These are phyloP conservation scores for Fusarium virguliforme DNA, from an alignment of 2,329 filamentous ascomycete species.

Conservation along the genomic window DNA sequence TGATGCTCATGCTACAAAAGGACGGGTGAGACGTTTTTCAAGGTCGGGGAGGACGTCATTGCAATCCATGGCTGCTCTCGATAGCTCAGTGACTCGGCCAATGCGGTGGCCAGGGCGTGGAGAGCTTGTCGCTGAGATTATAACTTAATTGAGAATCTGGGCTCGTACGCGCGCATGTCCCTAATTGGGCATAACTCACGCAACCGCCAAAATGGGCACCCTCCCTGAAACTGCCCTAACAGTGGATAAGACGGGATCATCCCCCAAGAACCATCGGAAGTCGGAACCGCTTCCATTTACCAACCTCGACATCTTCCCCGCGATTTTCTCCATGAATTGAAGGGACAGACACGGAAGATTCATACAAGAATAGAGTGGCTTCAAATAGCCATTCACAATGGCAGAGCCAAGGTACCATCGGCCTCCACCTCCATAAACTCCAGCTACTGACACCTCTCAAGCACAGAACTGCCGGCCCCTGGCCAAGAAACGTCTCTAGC, in stretches of 20 bases:
- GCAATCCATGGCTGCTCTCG: neutral
- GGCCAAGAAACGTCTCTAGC: neutral
- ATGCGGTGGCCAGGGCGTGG: neutral
- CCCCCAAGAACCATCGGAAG: slow-evolving; percentile 17
- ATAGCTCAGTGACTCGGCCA: neutral
- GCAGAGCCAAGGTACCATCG: slow-evolving; percentile 9
- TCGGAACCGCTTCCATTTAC: neutral
- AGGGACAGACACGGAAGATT: neutral
- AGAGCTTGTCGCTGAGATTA: neutral
- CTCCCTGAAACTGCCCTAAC: slow-evolving; percentile 12
- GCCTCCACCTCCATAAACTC: neutral
- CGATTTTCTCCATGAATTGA: neutral
- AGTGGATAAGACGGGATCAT: slow-evolving; percentile 17
- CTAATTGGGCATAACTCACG: slow-evolving; percentile 12
- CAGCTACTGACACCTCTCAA: neutral
- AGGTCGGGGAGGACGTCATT: neutral
- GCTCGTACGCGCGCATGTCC: neutral
- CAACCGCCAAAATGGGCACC: neutral
- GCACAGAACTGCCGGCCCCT: neutral
- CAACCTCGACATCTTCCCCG: slow-evolving; percentile 5
- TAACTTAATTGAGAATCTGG: slow-evolving; percentile 1
- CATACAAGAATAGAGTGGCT: neutral
- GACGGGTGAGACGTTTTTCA: neutral
- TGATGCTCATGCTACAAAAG: neutral
- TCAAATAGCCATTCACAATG: slow-evolving; percentile 12